These are phyloP conservation scores for Arthrinium puccinioides DNA, from an alignment of 2,329 filamentous ascomycete genomes.

Conservation along the genomic window DNA sequence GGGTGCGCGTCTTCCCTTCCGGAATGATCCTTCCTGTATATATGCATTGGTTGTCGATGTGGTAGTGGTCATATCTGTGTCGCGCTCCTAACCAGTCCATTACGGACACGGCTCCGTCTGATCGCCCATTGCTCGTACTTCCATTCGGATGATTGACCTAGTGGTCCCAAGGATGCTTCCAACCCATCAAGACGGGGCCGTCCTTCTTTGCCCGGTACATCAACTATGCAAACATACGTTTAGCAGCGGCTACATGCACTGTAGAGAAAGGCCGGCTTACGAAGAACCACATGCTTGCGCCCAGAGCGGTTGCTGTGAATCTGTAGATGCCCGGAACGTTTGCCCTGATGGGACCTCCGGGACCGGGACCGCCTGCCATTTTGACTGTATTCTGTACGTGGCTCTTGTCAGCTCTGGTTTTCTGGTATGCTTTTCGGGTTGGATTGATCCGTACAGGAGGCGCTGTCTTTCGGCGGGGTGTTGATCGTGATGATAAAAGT, in stretches of 20 bases:
- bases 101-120: no score
- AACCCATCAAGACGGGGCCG: constrained; percentile 76
- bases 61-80: no score
- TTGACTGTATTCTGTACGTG: constrained; percentile 12
- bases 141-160: constrained; percentile 32
- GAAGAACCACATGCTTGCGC: constrained; percentile 99
- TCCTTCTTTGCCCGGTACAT: constrained; percentile 98
- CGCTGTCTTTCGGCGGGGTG: neutral
- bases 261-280: constrained; percentile 44
- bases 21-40: no score
- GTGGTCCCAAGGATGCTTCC: constrained; percentile 97
- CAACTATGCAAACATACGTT: constrained; percentile 48
- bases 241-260: constrained; percentile 4
- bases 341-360: constrained; percentile 22
- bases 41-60: no score
- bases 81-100: no score
- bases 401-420: constrained; percentile 5
- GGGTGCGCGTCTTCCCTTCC: no score
- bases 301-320: constrained; percentile 77
- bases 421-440: no score
- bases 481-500: neutral
- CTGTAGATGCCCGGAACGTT: constrained; percentile 63
- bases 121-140: no score
- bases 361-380: constrained; percentile 24
- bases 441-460: neutral